Percentiles rank a stretch among this genome's conserved stretches.
Evolutionary conservation across 2,329 filamentous ascomycete genomes (phyloP).

Genomic region (Xylaria sp.): DNA sequence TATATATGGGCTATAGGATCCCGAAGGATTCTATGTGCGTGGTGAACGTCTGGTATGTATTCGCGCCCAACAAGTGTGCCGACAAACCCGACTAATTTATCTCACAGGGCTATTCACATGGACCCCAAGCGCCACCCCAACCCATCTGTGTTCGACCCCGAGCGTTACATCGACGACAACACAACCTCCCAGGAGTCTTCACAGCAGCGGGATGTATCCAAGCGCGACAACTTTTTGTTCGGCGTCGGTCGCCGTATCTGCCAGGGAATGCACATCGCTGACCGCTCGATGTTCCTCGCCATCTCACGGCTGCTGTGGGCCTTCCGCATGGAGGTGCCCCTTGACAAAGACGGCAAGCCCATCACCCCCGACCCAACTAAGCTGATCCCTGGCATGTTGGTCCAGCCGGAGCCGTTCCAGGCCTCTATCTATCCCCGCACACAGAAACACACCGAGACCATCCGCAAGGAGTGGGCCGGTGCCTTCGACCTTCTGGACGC

Average conservation of each 20-base stretch:
- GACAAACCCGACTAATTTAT: slow-evolving; percentile 24
- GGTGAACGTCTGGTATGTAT: slow-evolving; percentile 47
- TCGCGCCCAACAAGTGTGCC: not conserved
- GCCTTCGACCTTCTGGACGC: slow-evolving; percentile 24
- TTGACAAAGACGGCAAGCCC: slow-evolving; percentile 17
- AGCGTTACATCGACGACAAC: slow-evolving; percentile 37
- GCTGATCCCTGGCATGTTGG: slow-evolving; percentile 32
- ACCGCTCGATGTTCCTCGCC: slow-evolving; percentile 43
- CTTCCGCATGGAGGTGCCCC: slow-evolving; percentile 38
- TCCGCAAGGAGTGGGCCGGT: slow-evolving; percentile 28
- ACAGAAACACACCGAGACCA: slow-evolving; percentile 23
- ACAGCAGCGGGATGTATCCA: slow-evolving; percentile 40
- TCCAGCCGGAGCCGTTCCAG: slow-evolving; percentile 30
- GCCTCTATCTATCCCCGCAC: slow-evolving; percentile 28
- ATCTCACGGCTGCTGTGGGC: slow-evolving; percentile 55
- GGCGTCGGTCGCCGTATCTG: slow-evolving; percentile 52
- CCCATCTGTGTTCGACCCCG: slow-evolving; percentile 51
- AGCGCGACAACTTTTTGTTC: slow-evolving; percentile 42
- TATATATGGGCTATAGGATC: slow-evolving; percentile 48
- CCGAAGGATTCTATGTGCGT: slow-evolving; percentile 51
- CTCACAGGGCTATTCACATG: slow-evolving; percentile 51
- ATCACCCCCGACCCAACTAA: slow-evolving; percentile 10
- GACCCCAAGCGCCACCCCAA: slow-evolving; percentile 50
- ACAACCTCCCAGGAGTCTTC: slow-evolving; percentile 41
- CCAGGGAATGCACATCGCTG: slow-evolving; percentile 48